Conservation (phyloP, 2,329 filamentous ascomycete species). For the Kalmusia sp. region DNA sequence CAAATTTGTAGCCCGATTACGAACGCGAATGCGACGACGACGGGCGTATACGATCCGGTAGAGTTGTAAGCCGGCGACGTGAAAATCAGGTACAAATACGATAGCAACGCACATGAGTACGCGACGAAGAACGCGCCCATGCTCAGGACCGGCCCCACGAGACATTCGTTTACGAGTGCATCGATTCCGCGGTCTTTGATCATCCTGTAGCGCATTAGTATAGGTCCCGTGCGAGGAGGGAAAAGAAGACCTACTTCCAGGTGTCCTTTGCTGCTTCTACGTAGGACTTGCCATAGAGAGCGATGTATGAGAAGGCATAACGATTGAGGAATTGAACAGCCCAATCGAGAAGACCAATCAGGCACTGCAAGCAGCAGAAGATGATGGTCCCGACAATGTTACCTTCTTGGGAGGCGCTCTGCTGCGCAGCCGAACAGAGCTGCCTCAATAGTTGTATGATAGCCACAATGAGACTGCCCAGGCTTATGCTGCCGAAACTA, state of each 20-base stretch:
- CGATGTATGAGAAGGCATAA: constrained; percentile 92
- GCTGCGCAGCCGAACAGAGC: constrained; percentile 78
- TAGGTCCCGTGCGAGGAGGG: not conserved
- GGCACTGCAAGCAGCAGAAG: constrained; percentile 78
- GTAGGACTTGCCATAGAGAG: constrained; percentile 89
- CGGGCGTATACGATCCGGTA: constrained; percentile 71
- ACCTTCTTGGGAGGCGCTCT: constrained; percentile 68
- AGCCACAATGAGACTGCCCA: constrained; percentile 85
- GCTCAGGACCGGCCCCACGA: constrained; percentile 68
- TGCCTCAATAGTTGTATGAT: constrained; percentile 87
- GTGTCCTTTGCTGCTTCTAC: constrained; percentile 87
- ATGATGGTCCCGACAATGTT: constrained; percentile 72
- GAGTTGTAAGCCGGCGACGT: constrained; percentile 81
- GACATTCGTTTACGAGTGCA: constrained; percentile 86
- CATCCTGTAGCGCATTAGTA: constrained; percentile 59
- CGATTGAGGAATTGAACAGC: constrained; percentile 87
- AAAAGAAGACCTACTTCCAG: constrained; percentile 65
- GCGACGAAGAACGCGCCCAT: constrained; percentile 85
- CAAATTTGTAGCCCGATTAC: constrained; percentile 89
- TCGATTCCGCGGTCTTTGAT: constrained; percentile 93
- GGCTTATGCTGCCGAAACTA: constrained; percentile 88
- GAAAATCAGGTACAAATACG: constrained; percentile 86
- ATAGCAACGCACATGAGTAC: constrained; percentile 79
- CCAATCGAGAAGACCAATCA: constrained; percentile 84
- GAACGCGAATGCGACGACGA: constrained; percentile 85